Percentiles rank a stretch among this genome's conserved stretches.
Evolutionary conservation across 148 eudicot genomes (phyloP).

Genomic region (Polygonum aviculare): DNA sequence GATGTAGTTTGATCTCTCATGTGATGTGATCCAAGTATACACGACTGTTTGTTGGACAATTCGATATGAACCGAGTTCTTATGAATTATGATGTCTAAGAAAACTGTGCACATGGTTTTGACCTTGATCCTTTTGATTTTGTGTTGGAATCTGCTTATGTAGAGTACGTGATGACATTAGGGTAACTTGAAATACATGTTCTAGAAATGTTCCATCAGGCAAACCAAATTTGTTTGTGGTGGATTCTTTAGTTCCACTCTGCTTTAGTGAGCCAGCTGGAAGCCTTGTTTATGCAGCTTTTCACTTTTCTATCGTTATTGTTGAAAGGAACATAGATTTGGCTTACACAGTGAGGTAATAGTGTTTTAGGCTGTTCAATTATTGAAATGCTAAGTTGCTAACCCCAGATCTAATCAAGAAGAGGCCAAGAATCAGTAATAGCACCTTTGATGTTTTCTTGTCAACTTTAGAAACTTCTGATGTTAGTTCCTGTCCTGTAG

Average conservation of each 20-base stretch:
- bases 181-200: background rate
- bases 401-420: background rate
- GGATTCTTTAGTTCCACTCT: background rate
- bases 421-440: background rate
- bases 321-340: background rate
- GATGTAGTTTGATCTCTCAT: background rate
- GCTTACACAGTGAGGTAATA: background rate
- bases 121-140: too few species aligned
- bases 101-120: background rate
- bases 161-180: background rate
- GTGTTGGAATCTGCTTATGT: background rate
- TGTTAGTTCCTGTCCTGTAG: conserved; percentile 27
- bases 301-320: background rate
- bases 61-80: background rate
- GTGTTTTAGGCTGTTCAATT: background rate
- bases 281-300: background rate
- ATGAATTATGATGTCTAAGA: too few species aligned
- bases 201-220: background rate
- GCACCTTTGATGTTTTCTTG: background rate
- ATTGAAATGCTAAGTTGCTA: background rate
- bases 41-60: background rate
- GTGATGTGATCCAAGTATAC: background rate
- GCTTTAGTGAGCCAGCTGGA: background rate
- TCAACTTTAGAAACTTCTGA: background rate
- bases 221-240: background rate